Conservation (phyloP, 225 moss, liverwort and hornwort species). For the Neckera pumila region DNA sequence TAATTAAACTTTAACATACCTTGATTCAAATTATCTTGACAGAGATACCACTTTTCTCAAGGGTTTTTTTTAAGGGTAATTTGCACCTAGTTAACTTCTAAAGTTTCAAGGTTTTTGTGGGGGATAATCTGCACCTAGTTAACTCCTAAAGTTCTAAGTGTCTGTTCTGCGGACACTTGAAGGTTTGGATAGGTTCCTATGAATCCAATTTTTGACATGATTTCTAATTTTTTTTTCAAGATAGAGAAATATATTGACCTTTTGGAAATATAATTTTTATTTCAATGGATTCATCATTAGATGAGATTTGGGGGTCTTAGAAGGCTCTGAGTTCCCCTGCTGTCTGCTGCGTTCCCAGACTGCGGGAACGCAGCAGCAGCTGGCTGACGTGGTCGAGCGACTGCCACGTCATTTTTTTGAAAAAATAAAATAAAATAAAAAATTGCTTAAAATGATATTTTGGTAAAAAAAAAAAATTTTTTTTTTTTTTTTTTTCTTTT, state of each 20-base stretch:
- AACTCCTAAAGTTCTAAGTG: neutral
- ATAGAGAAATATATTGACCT: neutral
- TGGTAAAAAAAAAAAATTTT: too few species aligned
- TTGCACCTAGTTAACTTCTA: neutral
- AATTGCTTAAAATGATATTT: too few species aligned
- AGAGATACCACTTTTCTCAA: neutral
- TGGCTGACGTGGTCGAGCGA: too few species aligned
- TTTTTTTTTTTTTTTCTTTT: too few species aligned
- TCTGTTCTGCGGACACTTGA: rapidly evolving
- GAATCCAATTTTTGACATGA: too few species aligned
- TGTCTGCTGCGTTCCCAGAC: too few species aligned
- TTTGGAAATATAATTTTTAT: neutral
- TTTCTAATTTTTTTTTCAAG: neutral
- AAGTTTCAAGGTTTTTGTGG: too few species aligned
- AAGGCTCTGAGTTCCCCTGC: too few species aligned
- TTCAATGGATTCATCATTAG: rapidly evolving
- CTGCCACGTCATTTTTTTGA: too few species aligned
- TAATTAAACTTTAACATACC: neutral
- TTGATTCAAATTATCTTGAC: neutral
- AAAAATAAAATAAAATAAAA: too few species aligned
- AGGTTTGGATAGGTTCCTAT: neutral
- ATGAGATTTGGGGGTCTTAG: too few species aligned
- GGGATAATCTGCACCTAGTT: neutral
- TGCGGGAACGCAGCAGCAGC: too few species aligned
- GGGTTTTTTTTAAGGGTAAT: neutral